phyloP scores from a whole-genome alignment of 352 stramenopile genomes.

The Pythium brassicae region DNA sequence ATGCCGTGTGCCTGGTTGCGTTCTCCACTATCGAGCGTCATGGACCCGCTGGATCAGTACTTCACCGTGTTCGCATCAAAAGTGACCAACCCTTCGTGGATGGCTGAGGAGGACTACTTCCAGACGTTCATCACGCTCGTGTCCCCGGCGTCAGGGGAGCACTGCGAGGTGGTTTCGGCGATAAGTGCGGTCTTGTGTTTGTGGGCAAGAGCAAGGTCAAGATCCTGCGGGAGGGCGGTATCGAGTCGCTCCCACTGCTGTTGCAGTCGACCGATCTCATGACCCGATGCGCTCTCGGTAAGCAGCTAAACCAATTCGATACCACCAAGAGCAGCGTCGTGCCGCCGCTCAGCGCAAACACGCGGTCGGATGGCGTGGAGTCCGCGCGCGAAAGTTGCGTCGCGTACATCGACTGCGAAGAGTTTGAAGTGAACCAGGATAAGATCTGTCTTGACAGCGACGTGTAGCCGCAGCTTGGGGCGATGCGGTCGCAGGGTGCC shows the following conservation, averaged over 20 bases:
- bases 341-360: constrained; percentile 84
- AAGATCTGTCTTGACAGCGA: constrained; percentile 93
- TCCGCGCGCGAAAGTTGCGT: constrained; percentile 88
- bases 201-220: constrained; percentile 94
- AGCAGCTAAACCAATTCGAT: constrained; percentile 97
- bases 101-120: constrained; percentile 94
- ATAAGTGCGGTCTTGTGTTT: constrained; percentile 93
- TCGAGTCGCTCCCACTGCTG: constrained; percentile 91
- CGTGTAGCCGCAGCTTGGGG: constrained; percentile 88
- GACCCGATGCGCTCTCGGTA: constrained; percentile 91
- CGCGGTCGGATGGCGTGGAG: constrained; percentile 92
- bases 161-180: constrained; percentile 92
- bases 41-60: constrained; percentile 91
- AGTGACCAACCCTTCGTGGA: constrained; percentile 86
- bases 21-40: constrained; percentile 93
- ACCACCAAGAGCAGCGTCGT: constrained; percentile 93
- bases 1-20: constrained; percentile 86
- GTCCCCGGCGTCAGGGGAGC: constrained; percentile 89
- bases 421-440: constrained; percentile 94
- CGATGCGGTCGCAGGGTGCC: constrained; percentile 96
- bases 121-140: constrained; percentile 95
- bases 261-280: constrained; percentile 89
- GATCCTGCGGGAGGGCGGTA: constrained; percentile 94
- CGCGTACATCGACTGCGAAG: constrained; percentile 93
- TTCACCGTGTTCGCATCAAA: constrained; percentile 95